Evolutionary conservation across 768 basidiomycete genomes (phyloP), one percentile per base, ranked within the genome.

Genomic region (Infundibulicybe gibba): DNA sequence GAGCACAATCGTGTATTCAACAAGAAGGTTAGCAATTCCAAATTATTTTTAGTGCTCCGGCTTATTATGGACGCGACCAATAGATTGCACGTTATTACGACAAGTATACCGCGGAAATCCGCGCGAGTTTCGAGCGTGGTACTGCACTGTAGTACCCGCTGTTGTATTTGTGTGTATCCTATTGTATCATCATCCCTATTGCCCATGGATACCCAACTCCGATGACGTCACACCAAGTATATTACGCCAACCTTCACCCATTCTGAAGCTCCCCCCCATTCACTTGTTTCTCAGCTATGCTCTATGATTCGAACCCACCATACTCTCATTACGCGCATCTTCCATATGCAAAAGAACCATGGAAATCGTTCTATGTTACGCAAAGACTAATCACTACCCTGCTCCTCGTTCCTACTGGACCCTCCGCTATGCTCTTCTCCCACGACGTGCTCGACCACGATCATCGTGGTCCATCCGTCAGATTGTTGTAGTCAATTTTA

Each of bases 1-100:
- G 92, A 98, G 67, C 86, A 88, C 66, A 94, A 97, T 67, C 81
- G 92, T 52, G 93, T 97, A 40, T 98, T 97, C 79, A 97, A 97
- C 80, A 94, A 93, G 71, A 97, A 95, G 86, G 90, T 85, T 20
- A 14, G 65, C 53, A 20, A 30, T 25, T 39, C n/a, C 30, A 32
- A 37, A 32, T 34, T 4, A 25, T 43, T 10, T 40, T 43, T 15
- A 8, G 14, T 40, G 8, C 30, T 38, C 17, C 19, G n/a, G 32
- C 25, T 31, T 17, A 37, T 39, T 48, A 25, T 51, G n/a, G n/a
- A n/a, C 32, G 40, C 15, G 45, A 35, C 44, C 32, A 35, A 4
- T 47, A 93, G 90, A 93, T 94, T 70, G 87, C 89, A 4, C 80
- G 94, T 51, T 97, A 93, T 67, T 95, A 92, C 74, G 90, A 95